Percentiles rank a stretch among this genome's conserved stretches.
These are phyloP conservation scores for Clohesyomyces aquaticus DNA, from an alignment of 495 filamentous ascomycete species.

Conservation along the genomic window DNA sequence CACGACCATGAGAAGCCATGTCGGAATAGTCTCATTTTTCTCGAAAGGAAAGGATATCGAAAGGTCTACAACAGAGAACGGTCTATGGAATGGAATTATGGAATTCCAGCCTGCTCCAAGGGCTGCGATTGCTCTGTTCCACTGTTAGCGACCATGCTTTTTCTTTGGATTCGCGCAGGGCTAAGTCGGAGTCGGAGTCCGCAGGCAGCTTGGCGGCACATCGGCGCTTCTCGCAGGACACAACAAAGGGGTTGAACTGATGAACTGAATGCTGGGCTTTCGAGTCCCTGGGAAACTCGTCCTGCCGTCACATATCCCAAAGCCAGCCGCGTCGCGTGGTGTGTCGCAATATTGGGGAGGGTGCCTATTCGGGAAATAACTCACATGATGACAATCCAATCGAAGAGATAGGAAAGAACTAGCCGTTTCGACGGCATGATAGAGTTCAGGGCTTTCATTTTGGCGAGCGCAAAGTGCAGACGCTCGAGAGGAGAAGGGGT, in stretches of 20 bases:
- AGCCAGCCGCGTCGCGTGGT: too few species aligned
- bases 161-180: neutral
- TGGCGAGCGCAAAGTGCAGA: neutral
- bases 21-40: slow-evolving; percentile 60
- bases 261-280: too few species aligned
- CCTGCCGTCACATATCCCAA: too few species aligned
- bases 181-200: too few species aligned
- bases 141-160: slow-evolving; percentile 13
- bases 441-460: slow-evolving; percentile 31
- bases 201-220: too few species aligned
- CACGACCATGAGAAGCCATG: slow-evolving; percentile 54
- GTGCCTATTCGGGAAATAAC: slow-evolving; percentile 7
- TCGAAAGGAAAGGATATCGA: slow-evolving; percentile 62
- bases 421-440: slow-evolving; percentile 43
- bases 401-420: slow-evolving; percentile 47
- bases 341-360: too few species aligned
- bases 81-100: slow-evolving; percentile 44
- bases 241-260: too few species aligned
- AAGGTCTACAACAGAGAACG: slow-evolving; percentile 57
- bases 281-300: too few species aligned
- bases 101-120: slow-evolving; percentile 44
- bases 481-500: neutral
- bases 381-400: slow-evolving; percentile 47
- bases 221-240: too few species aligned
- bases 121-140: slow-evolving; percentile 44